phyloP scores from a whole-genome alignment of 1,284 basidiomycete species.

The Moesziomyces sp. region DNA sequence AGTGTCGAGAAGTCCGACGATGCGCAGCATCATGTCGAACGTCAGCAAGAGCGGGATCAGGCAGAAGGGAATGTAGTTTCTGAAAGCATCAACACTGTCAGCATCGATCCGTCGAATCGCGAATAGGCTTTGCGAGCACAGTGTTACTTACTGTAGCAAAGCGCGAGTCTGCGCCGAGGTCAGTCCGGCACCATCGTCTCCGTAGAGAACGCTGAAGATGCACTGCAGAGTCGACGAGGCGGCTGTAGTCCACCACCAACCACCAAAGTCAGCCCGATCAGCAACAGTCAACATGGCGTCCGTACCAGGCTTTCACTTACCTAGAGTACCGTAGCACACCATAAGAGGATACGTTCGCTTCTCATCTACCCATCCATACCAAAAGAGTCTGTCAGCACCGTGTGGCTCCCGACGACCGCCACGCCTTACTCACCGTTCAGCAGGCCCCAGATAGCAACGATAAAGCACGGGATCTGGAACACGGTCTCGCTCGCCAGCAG shows the following conservation, averaged over 20 bases:
- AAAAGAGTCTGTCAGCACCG: not conserved
- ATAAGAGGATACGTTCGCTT: conserved; percentile 51
- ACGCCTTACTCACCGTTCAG: conserved; percentile 35
- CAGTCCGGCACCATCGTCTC: conserved; percentile 26
- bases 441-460: conserved; percentile 34
- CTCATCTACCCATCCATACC: conserved; percentile 34
- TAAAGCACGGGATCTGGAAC: conserved; percentile 52
- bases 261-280: no score
- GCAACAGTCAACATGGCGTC: not conserved
- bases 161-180: conserved; percentile 8
- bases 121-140: not conserved
- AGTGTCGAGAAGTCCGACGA: conserved; percentile 9
- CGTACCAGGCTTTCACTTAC: conserved; percentile 12
- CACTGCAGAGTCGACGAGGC: conserved; percentile 46
- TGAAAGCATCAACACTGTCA: conserved; percentile 1
- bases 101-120: not conserved
- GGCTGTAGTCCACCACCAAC: conserved; percentile 7
- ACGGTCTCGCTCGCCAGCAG: conserved; percentile 44
- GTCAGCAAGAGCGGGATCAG: conserved; percentile 32
- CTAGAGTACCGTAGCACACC: conserved; percentile 47
- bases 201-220: conserved; percentile 42
- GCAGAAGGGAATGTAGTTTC: conserved; percentile 47
- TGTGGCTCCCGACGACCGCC: no score
- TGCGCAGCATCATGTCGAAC: conserved; percentile 39
- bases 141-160: conserved; percentile 35